A percentile compares a stretch with the other conserved stretches of the same genome.
phyloP scores from a whole-genome alignment of 306 rosid genomes.

The Corylus americana region DNA sequence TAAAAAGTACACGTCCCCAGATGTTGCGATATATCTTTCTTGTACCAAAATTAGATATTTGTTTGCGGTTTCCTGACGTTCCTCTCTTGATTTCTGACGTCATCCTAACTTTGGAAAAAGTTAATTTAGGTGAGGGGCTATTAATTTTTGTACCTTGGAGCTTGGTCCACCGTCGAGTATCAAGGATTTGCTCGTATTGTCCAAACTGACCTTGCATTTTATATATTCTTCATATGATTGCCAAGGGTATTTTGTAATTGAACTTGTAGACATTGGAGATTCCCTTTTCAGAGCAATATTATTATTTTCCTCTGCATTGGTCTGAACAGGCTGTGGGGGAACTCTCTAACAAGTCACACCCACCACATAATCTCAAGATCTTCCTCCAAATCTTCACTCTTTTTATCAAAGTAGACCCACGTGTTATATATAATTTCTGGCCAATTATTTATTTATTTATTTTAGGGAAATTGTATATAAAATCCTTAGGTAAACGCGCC shows the following conservation, averaged over 20 bases:
- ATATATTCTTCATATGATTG: not conserved
- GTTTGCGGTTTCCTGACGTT: not conserved
- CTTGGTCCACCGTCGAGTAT: not conserved
- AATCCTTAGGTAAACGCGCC: too few relatives aligned
- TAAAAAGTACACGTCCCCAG: not conserved
- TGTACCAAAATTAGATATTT: not conserved
- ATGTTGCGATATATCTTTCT: not conserved
- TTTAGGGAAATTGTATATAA: too few relatives aligned
- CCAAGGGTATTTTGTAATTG: not conserved
- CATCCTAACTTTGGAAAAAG: not conserved
- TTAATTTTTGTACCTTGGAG: not conserved
- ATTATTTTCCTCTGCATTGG: not conserved
- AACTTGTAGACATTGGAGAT: not conserved
- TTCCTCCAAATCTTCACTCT: too few relatives aligned
- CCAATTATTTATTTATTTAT: too few relatives aligned
- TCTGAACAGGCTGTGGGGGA: not conserved
- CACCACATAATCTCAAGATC: too few relatives aligned
- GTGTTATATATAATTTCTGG: not conserved
- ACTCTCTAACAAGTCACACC: too few relatives aligned
- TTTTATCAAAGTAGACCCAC: not conserved
- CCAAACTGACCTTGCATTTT: constrained; percentile 5
- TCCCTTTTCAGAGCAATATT: not conserved
- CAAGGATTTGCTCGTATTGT: not conserved
- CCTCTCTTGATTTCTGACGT: constrained; percentile 9
- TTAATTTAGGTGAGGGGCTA: not conserved